A percentile compares a stretch with the other conserved stretches of the same genome.
Conservation (phyloP, 257 asterid species). For the Rauvolfia tetraphylla region DNA sequence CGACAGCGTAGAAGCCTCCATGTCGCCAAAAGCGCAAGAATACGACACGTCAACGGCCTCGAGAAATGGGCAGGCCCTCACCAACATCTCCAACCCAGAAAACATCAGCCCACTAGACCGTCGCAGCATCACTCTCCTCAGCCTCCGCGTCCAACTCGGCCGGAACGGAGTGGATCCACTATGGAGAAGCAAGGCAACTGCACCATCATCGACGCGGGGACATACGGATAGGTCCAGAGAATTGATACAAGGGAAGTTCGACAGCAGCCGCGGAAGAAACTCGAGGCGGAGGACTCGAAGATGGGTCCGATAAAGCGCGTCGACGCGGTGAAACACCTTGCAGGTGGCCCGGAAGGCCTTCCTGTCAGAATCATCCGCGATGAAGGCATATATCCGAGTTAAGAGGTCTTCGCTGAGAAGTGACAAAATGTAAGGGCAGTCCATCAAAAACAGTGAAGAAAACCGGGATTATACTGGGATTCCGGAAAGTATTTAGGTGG, state of each 20-base stretch:
- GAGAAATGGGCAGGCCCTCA: constrained; percentile 30
- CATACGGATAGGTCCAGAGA: constrained; percentile 68
- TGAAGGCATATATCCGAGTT: constrained; percentile 32
- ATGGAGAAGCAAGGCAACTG: constrained; percentile 27
- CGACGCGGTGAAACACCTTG: constrained; percentile 44
- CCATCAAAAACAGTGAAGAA: constrained; percentile 18
- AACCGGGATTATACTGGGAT: neutral
- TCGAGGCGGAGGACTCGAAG: constrained; percentile 60
- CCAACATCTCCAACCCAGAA: constrained; percentile 39
- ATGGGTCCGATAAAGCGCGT: constrained; percentile 55
- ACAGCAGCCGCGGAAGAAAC: constrained; percentile 44
- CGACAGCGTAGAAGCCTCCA: constrained; percentile 62
- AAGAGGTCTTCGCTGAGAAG: constrained; percentile 53
- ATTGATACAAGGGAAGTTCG: constrained; percentile 34
- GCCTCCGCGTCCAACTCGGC: constrained; percentile 26
- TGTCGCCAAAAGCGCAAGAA: constrained; percentile 56
- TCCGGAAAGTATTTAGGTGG: constrained; percentile 22
- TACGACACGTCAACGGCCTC: constrained; percentile 53
- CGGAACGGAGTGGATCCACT: constrained; percentile 8
- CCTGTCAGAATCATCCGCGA: constrained; percentile 39
- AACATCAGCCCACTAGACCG: constrained; percentile 49
- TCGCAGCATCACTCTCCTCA: constrained; percentile 40
- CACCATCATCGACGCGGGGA: constrained; percentile 49
- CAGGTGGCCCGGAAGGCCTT: constrained; percentile 62
- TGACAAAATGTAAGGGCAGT: constrained; percentile 19